Evolutionary conservation across 1,284 basidiomycete species (phyloP).

Genomic region (Hemileia vastatrix): DNA sequence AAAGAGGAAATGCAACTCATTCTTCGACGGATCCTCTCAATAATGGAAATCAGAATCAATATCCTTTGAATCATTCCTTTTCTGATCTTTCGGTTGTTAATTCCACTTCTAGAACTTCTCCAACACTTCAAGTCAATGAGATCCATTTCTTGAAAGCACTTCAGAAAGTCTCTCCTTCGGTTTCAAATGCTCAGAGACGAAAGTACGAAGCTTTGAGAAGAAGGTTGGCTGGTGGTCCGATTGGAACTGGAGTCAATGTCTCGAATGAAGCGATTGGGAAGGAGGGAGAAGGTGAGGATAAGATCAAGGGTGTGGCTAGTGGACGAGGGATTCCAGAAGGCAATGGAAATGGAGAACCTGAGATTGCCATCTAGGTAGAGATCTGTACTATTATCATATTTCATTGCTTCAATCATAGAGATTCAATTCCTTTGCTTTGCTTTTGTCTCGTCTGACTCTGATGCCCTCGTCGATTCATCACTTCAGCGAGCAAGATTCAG

Average conservation of each 20-base stretch:
- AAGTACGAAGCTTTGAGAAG: slow-evolving; percentile 28
- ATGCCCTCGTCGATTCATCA: no score
- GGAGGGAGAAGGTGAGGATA: neutral
- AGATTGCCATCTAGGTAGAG: neutral
- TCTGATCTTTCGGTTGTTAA: neutral
- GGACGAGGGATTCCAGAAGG: neutral
- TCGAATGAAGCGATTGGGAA: slow-evolving; percentile 9
- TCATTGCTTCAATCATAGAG: no score
- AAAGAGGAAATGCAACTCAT: neutral
- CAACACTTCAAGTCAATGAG: slow-evolving; percentile 24
- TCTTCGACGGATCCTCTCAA: neutral
- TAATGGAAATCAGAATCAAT: neutral
- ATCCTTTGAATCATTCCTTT: neutral
- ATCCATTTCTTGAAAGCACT: slow-evolving; percentile 34
- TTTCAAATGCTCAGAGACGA: slow-evolving; percentile 32
- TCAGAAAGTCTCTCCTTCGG: slow-evolving; percentile 36
- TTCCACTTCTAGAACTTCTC: neutral
- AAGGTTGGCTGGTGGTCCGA: slow-evolving; percentile 22
- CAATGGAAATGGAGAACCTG: neutral
- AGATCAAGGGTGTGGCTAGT: neutral
- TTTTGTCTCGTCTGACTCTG: no score
- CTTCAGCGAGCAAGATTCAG: no score
- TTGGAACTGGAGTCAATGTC: slow-evolving; percentile 14
- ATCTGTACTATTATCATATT: neutral
- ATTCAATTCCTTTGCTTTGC: no score